These are phyloP conservation scores for Fusarium sp. DNA, from an alignment of 2,329 filamentous ascomycete species.

Conservation along the genomic window DNA sequence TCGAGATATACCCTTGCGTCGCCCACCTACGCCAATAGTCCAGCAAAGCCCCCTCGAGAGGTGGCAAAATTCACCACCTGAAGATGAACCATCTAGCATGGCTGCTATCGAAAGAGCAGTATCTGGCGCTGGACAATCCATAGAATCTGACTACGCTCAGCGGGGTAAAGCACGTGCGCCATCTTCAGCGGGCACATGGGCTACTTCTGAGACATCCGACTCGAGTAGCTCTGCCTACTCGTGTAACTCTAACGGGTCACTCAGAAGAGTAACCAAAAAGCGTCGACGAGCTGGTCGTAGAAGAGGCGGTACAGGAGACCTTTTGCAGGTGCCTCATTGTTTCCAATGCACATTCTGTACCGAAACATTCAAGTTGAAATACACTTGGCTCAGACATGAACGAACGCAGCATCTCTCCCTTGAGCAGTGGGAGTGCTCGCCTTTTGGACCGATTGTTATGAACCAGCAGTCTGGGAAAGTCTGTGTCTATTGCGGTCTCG, in stretches of 20 bases:
- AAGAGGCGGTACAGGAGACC: not conserved
- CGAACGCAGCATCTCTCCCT: conserved; percentile 61
- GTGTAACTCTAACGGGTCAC: not conserved
- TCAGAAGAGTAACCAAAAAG: not conserved
- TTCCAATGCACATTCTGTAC: conserved; percentile 63
- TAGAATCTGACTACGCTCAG: fast-evolving
- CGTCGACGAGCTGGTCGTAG: not conserved
- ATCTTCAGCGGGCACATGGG: conserved; percentile 36
- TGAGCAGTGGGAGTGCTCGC: conserved; percentile 61
- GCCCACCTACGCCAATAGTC: conserved; percentile 63
- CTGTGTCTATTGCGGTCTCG: conserved; percentile 57
- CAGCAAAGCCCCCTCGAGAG: conserved; percentile 50
- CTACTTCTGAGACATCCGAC: conserved; percentile 3
- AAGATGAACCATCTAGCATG: conserved; percentile 51
- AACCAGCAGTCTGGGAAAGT: conserved; percentile 53
- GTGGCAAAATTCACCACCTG: conserved; percentile 52
- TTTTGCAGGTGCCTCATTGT: not conserved
- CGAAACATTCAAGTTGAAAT: conserved; percentile 60
- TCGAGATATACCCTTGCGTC: not conserved
- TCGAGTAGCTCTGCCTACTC: conserved; percentile 7
- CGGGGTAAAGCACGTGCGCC: not conserved
- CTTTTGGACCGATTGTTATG: conserved; percentile 53
- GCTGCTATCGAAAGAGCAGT: conserved; percentile 50
- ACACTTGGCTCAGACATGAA: conserved; percentile 66
- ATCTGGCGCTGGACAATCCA: conserved; percentile 1